Percentiles rank a stretch among this genome's conserved stretches.
Evolutionary conservation across 768 basidiomycete genomes (phyloP).

Genomic region (Hortiboletus campestris): DNA sequence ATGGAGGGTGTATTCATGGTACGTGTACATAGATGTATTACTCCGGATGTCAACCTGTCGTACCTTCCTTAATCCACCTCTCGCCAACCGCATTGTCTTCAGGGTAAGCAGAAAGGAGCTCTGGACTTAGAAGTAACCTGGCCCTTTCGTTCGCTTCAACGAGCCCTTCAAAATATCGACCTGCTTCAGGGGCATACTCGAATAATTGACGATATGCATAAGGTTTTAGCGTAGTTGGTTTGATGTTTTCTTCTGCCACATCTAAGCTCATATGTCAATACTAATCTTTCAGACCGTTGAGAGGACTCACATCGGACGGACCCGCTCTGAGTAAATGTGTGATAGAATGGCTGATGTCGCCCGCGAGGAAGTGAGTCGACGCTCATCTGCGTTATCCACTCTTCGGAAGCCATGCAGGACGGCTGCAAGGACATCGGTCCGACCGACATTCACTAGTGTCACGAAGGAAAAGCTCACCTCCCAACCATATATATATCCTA

Average conservation of each 20-base stretch:
- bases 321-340: conserved; percentile 35
- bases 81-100: conserved; percentile 43
- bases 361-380: conserved; percentile 41
- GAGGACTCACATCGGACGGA: conserved; percentile 37
- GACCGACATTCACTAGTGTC: neutral
- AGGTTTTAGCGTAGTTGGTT: conserved; percentile 19
- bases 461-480: conserved; percentile 34
- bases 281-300: neutral
- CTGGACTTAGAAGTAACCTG: conserved; percentile 42
- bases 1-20: conserved; percentile 1
- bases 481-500: conserved; percentile 49
- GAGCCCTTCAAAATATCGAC: conserved; percentile 39
- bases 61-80: conserved; percentile 33
- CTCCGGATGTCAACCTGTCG: neutral
- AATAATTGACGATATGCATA: conserved; percentile 25
- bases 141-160: conserved; percentile 27
- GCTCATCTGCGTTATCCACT: conserved; percentile 45
- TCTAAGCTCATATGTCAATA: conserved; percentile 20
- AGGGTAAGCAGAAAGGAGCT: conserved; percentile 42
- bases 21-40: neutral
- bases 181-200: conserved; percentile 23
- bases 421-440: conserved; percentile 14
- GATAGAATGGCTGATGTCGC: conserved; percentile 51
- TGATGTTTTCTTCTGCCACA: conserved; percentile 38
- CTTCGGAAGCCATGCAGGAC: conserved; percentile 39